Conservation (phyloP, 2,329 filamentous ascomycete species). For the Penicillium sp. region DNA sequence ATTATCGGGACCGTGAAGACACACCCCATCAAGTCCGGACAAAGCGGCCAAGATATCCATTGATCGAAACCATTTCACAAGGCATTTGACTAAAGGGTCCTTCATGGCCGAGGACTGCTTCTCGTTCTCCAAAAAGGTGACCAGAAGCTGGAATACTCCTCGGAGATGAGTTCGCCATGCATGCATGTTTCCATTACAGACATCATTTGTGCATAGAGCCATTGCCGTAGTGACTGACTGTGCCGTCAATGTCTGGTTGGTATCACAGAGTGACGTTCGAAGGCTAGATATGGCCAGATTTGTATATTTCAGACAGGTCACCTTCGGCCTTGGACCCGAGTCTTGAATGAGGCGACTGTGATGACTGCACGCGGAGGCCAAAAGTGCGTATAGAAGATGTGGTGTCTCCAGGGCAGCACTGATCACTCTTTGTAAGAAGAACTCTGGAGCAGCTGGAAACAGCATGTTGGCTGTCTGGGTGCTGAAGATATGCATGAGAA, state of each 20-base stretch:
- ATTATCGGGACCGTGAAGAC: too few species aligned
- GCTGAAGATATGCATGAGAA: conserved; percentile 27
- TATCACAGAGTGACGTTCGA: conserved; percentile 17
- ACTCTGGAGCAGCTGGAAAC: conserved; percentile 26
- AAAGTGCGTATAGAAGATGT: conserved; percentile 28
- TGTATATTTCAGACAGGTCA: conserved; percentile 27
- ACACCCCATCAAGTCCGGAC: too few species aligned
- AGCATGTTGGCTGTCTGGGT: conserved; percentile 27
- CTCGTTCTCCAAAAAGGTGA: too few species aligned
- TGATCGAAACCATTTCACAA: too few species aligned
- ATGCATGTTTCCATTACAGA: conserved; percentile 32
- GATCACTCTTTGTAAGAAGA: conserved; percentile 27
- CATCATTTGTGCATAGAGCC: conserved; percentile 33
- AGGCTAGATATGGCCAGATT: conserved; percentile 27
- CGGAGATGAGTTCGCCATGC: too few species aligned
- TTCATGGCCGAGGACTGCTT: too few species aligned
- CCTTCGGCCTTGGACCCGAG: conserved; percentile 6
- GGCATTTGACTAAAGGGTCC: too few species aligned
- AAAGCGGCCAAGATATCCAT: too few species aligned
- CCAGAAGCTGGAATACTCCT: too few species aligned
- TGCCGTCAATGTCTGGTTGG: conserved; percentile 13
- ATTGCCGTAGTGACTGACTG: conserved; percentile 31
- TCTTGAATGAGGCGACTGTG: conserved; percentile 27
- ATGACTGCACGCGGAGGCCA: conserved; percentile 30
- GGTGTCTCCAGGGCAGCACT: conserved; percentile 24